Base-by-base conservation (phyloP, 2,329 filamentous ascomycete genomes). In the Thermothelomyces thermophilus region DNA sequence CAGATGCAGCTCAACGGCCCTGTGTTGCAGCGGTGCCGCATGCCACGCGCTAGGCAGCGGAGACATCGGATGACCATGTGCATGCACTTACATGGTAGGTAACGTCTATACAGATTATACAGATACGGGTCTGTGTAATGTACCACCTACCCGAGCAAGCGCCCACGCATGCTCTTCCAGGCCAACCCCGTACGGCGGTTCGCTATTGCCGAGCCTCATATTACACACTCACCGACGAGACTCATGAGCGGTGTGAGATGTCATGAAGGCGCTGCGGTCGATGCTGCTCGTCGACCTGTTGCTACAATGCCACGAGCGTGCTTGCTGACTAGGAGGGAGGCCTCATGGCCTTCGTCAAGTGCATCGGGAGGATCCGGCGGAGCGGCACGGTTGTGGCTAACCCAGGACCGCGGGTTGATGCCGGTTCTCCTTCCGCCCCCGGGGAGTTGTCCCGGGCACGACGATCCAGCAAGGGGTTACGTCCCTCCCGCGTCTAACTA, bases 1-100 rank as follows among this genome's bases (percentile, higher is more conserved):
- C n/a, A n/a, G n/a, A n/a, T n/a, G n/a, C n/a, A n/a, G n/a, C n/a
- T n/a, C n/a, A n/a, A n/a, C n/a, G n/a, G n/a, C 33, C 14, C 33
- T 35, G 7, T 35, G 33, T 51, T 24, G 17, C 14, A 24, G 37
- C 14, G 34, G 37, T 20, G 37, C 48, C 24, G 43, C 34, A 51
- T 46, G 19, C 43, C 31, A 42, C 43, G 39, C 37, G 39, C 43
- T 33, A 42, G 39, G 37, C 48, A 51, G 7, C 48, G 36, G 42
- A 40, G 19, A 41, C 43, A 46, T 46, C 26, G 39, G 42, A 46
- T 30, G 48, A 39, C 30, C 30, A 31, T 31, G 34, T 14, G 8
- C 10, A n/a, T n/a, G n/a, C n/a, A n/a, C n/a, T n/a, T n/a, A n/a
- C n/a, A n/a, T n/a, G n/a, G n/a, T n/a, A n/a, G n/a, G n/a, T n/a